phyloP scores from a whole-genome alignment of 148 eudicot genomes.

The Selenicereus undatus region DNA sequence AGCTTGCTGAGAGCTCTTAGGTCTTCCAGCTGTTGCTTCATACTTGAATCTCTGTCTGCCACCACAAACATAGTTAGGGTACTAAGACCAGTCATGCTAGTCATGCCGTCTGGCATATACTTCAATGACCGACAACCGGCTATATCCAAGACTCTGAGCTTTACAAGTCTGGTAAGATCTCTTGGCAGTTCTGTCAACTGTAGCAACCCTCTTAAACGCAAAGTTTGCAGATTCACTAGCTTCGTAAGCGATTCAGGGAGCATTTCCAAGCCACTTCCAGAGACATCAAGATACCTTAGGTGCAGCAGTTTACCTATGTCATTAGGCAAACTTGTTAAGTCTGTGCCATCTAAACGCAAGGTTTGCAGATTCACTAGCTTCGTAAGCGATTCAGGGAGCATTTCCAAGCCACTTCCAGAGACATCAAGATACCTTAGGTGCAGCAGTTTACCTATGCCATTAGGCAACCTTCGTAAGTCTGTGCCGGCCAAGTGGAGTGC shows the following conservation, averaged over 20 bases:
- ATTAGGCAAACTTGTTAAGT: slow-evolving; percentile 8
- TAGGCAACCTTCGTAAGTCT: slow-evolving; percentile 8
- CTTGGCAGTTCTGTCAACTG: slow-evolving; percentile 18
- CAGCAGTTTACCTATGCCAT: slow-evolving; percentile 18
- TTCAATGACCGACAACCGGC: not conserved
- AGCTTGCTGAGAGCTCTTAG: not conserved
- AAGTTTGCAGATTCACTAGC: slow-evolving; percentile 23
- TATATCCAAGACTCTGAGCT: slow-evolving; percentile 22
- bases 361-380: slow-evolving; percentile 26
- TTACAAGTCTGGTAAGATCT: slow-evolving; percentile 11
- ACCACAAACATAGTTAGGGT: not conserved
- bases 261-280: not conserved
- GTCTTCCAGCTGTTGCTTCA: not conserved
- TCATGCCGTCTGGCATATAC: slow-evolving; percentile 21
- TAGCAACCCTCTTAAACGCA: not conserved
- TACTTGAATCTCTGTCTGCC: not conserved
- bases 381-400: slow-evolving; percentile 14
- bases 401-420: not conserved
- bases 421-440: slow-evolving; percentile 30
- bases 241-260: slow-evolving; percentile 19
- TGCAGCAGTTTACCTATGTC: slow-evolving; percentile 24
- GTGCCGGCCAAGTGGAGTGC: slow-evolving; percentile 5
- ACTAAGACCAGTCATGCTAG: slow-evolving; percentile 15
- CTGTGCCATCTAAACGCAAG: not conserved
- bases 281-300: slow-evolving; percentile 25